Conservation (phyloP, 164 flowering plant species). For the Dillenia turbinata region DNA sequence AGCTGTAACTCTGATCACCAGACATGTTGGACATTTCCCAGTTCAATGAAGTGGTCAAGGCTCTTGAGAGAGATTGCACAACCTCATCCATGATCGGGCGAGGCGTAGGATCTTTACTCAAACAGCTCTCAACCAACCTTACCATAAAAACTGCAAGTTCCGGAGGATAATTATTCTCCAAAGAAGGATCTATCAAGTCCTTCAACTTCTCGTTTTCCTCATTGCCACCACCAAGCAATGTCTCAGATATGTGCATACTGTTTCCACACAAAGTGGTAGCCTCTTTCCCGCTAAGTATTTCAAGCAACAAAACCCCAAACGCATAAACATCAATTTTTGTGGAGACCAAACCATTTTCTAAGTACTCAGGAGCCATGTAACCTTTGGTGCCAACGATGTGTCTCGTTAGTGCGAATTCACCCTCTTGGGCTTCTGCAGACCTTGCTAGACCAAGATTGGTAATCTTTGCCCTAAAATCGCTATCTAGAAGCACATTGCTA, state of each 20-base stretch:
- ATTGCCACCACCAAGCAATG: slow-evolving; percentile 16
- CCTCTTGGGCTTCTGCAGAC: slow-evolving; percentile 39
- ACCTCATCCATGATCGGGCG: slow-evolving; percentile 56
- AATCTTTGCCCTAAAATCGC: slow-evolving; percentile 68
- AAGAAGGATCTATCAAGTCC: slow-evolving; percentile 48
- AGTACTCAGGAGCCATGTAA: slow-evolving; percentile 82
- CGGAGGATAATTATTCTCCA: slow-evolving; percentile 39
- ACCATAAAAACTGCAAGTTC: slow-evolving; percentile 41
- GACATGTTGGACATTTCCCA: slow-evolving; percentile 30
- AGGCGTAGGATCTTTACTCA: slow-evolving; percentile 34
- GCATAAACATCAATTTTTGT: slow-evolving; percentile 79
- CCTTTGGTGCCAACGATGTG: slow-evolving; percentile 69
- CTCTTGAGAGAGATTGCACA: slow-evolving; percentile 30
- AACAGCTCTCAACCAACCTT: slow-evolving; percentile 38
- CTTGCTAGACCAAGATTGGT: slow-evolving; percentile 53
- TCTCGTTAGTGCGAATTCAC: slow-evolving; percentile 39
- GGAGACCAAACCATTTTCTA: slow-evolving; percentile 68
- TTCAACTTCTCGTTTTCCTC: slow-evolving; percentile 26
- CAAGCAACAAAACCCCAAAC: slow-evolving; percentile 69
- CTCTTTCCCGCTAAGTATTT: slow-evolving; percentile 63
- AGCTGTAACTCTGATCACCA: slow-evolving; percentile 6
- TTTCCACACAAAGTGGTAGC: slow-evolving; percentile 26
- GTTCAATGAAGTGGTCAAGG: slow-evolving; percentile 25
- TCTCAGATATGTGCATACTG: slow-evolving; percentile 23
- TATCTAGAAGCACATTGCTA: slow-evolving; percentile 59